Evolutionary conservation across 2,329 filamentous ascomycete genomes (phyloP).

Genomic region (Microdochium nivale): DNA sequence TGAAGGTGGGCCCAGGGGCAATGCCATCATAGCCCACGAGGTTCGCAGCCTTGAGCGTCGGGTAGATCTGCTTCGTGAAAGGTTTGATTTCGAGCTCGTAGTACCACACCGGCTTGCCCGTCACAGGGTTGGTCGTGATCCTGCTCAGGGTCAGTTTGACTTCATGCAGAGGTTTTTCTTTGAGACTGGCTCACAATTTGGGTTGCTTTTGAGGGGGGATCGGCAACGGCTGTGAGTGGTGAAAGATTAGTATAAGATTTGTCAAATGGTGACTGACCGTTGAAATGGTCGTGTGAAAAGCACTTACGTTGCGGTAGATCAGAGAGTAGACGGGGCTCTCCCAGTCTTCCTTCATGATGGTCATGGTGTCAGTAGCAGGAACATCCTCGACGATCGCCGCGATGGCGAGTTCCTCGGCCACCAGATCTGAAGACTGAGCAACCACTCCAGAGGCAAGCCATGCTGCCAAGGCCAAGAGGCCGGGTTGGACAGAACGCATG

Average conservation of each 20-base stretch:
- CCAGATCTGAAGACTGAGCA: slow-evolving; percentile 11
- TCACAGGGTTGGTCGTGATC: slow-evolving; percentile 24
- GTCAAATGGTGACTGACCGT: too few species aligned
- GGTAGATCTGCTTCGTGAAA: slow-evolving; percentile 26
- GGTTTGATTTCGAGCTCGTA: slow-evolving; percentile 24
- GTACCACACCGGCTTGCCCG: slow-evolving; percentile 24
- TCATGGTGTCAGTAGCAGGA: slow-evolving; percentile 2
- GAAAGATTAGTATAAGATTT: too few species aligned
- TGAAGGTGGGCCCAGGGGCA: slow-evolving; percentile 43
- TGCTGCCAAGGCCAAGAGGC: slow-evolving; percentile 6
- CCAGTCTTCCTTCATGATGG: slow-evolving; percentile 9
- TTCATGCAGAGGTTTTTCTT: too few species aligned
- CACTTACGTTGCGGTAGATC: slow-evolving; percentile 26
- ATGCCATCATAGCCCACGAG: slow-evolving; percentile 44
- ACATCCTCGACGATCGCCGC: slow-evolving; percentile 12
- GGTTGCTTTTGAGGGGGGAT: slow-evolving; percentile 33
- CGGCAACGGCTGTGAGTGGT: slow-evolving; percentile 32
- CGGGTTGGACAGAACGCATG: not conserved
- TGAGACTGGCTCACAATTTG: slow-evolving; percentile 29
- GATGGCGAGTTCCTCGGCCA: slow-evolving; percentile 12
- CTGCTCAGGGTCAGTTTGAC: slow-evolving; percentile 6
- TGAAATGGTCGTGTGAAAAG: too few species aligned
- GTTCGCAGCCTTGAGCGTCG: slow-evolving; percentile 19
- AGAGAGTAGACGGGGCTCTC: slow-evolving; percentile 24
- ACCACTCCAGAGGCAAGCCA: slow-evolving; percentile 7